Base-by-base conservation (phyloP, 768 basidiomycete genomes). In the Lanmaoa pseudosensibilis region DNA sequence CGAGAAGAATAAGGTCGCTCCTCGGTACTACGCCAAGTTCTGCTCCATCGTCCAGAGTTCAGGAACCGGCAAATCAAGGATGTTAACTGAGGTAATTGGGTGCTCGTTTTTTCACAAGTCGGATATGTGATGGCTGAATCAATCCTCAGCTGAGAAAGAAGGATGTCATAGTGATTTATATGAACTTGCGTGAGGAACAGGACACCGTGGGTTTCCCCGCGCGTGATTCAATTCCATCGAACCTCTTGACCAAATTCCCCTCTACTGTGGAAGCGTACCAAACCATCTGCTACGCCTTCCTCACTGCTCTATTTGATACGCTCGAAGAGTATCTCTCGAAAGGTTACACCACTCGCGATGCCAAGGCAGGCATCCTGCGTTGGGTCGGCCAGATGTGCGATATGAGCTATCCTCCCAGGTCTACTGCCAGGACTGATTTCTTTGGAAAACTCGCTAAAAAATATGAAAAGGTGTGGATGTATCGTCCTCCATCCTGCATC, bases 41-140 rank as follows among this genome's bases (percentile, higher is more conserved):
- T 58, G 49, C 15, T 50, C 57, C n/a, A 50, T 58, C 8, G 33
- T 58, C 2, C 55, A 58, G 21, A 57, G 49, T 12, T 57, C 55
- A 2, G 45, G 58, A 0, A 59, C 58, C 0, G 55, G 58, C 0
- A 52, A 57, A 23, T 51, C 58, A 12, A 58, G 56, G 18, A 25
- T 57, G 45, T 8, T 58, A 1, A 30, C 27, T 0, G 55, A 58
- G 39, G 49, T 58, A 51, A 19, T 4, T 19, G 9, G 3, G 4
- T 23, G 11, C 12, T 3, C 32, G 6, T n/a, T 41, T 19, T 50
- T n/a, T 11, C 32, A 30, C 27, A 30, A n/a, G n/a, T n/a, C n/a
- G 12, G 2, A 2, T 27, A 4, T 15, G 12, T 7, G 3, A 2
- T 18, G 4, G 8, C 32, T 52, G 5, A 52, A 34, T 19, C 33